Evolutionary conservation across 1,284 basidiomycete species (phyloP), one percentile per base, ranked within the genome.

Genomic region (Rhodotorula sp.): DNA sequence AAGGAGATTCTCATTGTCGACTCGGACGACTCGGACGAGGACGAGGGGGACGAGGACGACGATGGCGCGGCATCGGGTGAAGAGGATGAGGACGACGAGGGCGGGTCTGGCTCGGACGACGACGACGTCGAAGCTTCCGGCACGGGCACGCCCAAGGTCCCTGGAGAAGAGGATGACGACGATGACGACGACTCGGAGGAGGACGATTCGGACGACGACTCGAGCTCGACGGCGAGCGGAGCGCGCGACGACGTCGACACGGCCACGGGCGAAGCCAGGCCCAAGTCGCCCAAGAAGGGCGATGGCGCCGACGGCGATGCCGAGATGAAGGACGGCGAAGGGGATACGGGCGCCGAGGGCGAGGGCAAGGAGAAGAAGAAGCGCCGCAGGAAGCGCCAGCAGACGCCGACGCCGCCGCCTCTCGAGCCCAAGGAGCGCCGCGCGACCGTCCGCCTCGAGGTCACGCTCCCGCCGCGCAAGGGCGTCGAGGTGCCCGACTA

Each of bases 391-490:
- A 53, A 63, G 23, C 41, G 27, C 16, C 13, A 17, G 8, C 59
- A 60, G 23, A 57, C 70, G 46, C 71, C 70, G 2, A 67, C 67
- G 0, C 70, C 68, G 4, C 71, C 67, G 2, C 71, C 61, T 1
- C 56, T 56, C 61, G 71, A 34, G 14, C 67, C 64, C 7, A 67
- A 61, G 25, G 53, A 55, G 34, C 67, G 64, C 42, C 63, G 25
- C 16, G 63, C 61, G 3, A 75, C 74, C 3, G 45, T 76, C 62
- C 85, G 91, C 0, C 85, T 92, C 49, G 83, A 88, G 3, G 89
- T 92, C 77, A 79, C 72, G 17, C 85, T 92, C 7, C 70, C 16
- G 87, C 88, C n/a, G 88, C 89, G 0, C 88, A 88, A 2, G 85
- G 88, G 73, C 89, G 91, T 79, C 16, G 42, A 67, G 21, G 60